Evolutionary conservation across 1,284 basidiomycete species (phyloP).

Genomic region (Anthracocystis panici-leucophaei): DNA sequence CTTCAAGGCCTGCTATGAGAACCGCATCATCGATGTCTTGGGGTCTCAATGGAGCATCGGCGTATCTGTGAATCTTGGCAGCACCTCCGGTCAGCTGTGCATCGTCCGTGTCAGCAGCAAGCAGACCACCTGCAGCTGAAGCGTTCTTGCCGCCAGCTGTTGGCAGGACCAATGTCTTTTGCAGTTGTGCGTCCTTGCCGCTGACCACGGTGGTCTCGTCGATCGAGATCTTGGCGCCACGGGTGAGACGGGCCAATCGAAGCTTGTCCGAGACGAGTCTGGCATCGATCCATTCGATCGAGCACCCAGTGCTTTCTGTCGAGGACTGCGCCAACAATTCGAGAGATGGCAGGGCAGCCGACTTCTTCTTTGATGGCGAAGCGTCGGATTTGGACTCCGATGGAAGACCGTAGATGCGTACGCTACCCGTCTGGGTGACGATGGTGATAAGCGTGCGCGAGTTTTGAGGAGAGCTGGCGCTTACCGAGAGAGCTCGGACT

Average conservation of each 20-base stretch:
- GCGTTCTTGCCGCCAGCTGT: conserved; percentile 15
- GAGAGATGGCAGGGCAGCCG: conserved; percentile 46
- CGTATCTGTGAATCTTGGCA: conserved; percentile 52
- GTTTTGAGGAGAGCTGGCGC: conserved; percentile 55
- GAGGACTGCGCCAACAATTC: conserved; percentile 28
- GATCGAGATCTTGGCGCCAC: conserved; percentile 61
- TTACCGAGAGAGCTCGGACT: conserved; percentile 66
- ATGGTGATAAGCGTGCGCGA: conserved; percentile 68
- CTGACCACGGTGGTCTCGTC: conserved; percentile 47
- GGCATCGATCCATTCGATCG: conserved; percentile 50
- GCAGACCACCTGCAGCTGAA: conserved; percentile 13
- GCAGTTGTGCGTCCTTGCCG: conserved; percentile 35
- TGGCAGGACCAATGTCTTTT: conserved; percentile 31
- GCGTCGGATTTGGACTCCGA: conserved; percentile 43
- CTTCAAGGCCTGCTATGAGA: conserved; percentile 25
- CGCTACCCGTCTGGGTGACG: conserved; percentile 68
- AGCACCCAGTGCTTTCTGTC: conserved; percentile 18
- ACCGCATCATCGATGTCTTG: conserved; percentile 44
- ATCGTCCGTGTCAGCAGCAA: conserved; percentile 34
- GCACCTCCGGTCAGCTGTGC: conserved; percentile 45
- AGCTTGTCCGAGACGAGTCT: conserved; percentile 42
- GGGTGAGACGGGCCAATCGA: conserved; percentile 55
- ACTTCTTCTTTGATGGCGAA: conserved; percentile 46
- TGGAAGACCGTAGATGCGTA: conserved; percentile 60
- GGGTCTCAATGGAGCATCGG: conserved; percentile 43